Evolutionary conservation across 1,139 yeast genomes (phyloP).

Genomic region (Yamadazyma spencermartinsiae): DNA sequence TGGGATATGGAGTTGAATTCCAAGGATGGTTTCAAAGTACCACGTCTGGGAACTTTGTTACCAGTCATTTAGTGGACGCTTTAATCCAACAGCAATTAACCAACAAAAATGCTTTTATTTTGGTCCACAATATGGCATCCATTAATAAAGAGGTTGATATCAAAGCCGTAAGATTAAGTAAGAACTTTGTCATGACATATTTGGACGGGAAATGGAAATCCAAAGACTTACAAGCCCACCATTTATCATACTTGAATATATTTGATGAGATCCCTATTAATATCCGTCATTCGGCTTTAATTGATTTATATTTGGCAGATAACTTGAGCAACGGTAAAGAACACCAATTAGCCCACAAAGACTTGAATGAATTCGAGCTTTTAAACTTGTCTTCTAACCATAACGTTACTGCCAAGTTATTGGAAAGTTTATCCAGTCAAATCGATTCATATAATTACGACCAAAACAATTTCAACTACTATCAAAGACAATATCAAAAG

Average conservation of each 20-base stretch:
- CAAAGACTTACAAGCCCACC: constrained; percentile 59
- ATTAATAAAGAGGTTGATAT: constrained; percentile 65
- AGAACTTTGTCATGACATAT: constrained; percentile 58
- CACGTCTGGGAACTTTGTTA: constrained; percentile 66
- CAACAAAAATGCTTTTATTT: constrained; percentile 65
- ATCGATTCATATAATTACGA: constrained; percentile 80
- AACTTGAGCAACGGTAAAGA: constrained; percentile 7
- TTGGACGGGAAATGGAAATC: constrained; percentile 65
- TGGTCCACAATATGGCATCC: constrained; percentile 73
- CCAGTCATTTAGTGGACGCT: constrained; percentile 64
- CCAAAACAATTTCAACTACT: constrained; percentile 79
- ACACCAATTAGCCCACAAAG: constrained; percentile 2
- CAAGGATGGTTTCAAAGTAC: constrained; percentile 85
- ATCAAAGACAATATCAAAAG: constrained; percentile 74
- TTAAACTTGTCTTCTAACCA: constrained; percentile 47
- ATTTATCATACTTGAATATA: constrained; percentile 65
- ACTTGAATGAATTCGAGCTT: constrained; percentile 33
- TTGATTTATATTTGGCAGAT: constrained; percentile 38
- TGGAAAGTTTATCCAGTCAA: constrained; percentile 72
- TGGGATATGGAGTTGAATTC: constrained; percentile 70
- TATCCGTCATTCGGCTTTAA: constrained; percentile 56
- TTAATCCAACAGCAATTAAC: constrained; percentile 64
- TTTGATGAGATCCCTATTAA: constrained; percentile 72
- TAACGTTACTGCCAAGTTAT: constrained; percentile 47
- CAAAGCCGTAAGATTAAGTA: constrained; percentile 70